These are phyloP conservation scores for Linum lewisii DNA, from an alignment of 345 rosid genomes.

Conservation along the genomic window DNA sequence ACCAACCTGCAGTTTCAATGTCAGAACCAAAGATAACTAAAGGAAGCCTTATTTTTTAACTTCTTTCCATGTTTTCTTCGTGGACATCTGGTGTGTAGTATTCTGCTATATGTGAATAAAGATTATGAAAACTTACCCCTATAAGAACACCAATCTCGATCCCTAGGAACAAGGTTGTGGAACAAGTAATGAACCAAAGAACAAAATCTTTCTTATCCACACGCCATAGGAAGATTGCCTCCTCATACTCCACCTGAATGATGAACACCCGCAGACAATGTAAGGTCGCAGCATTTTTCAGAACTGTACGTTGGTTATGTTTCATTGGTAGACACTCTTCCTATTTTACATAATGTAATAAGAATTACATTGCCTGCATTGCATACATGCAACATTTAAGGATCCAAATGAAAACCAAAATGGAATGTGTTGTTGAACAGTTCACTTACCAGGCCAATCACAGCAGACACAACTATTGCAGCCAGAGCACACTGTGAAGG, in stretches of 20 bases:
- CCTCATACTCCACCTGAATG: conserved; percentile 85
- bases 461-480: conserved; percentile 92
- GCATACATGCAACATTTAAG: background rate
- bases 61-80: background rate
- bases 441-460: conserved; percentile 75
- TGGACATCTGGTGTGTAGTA: background rate
- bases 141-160: conserved; percentile 97
- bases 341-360: background rate
- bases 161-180: conserved; percentile 78
- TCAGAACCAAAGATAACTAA: conserved; percentile 8
- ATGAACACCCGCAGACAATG: conserved; percentile 14
- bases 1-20: conserved; percentile 59
- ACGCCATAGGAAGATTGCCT: conserved; percentile 92
- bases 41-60: background rate
- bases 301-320: background rate
- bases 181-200: conserved; percentile 80
- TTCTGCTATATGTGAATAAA: background rate
- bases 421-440: background rate
- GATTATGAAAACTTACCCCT: conserved; percentile 54
- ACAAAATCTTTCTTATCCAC: conserved; percentile 95
- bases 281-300: background rate
- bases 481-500: conserved; percentile 86
- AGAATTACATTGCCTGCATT: background rate
- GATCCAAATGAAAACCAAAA: background rate
- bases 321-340: background rate